phyloP scores from a whole-genome alignment of 169 alveolate genomes.

The Nephromyces sp. region DNA sequence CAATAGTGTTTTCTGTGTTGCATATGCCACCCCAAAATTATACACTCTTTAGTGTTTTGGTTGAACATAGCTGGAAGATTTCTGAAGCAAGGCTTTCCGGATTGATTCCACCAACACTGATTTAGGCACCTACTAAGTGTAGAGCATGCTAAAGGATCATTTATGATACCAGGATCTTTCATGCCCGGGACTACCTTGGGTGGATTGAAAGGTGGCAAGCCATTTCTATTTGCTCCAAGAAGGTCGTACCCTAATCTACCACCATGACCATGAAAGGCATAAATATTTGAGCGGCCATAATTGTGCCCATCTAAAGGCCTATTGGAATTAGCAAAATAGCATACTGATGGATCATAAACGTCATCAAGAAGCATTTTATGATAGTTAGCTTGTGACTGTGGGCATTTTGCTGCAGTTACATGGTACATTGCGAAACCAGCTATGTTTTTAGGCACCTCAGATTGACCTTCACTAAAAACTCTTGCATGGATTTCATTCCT shows the following conservation, averaged over 20 bases:
- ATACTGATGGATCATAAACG: slow-evolving; percentile 14
- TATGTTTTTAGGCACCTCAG: slow-evolving; percentile 26
- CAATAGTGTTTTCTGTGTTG: slow-evolving; percentile 6
- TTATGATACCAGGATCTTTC: slow-evolving; percentile 14
- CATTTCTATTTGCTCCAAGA: slow-evolving; percentile 21
- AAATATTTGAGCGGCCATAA: no score
- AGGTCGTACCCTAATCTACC: slow-evolving; percentile 33
- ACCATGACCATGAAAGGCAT: slow-evolving; percentile 37
- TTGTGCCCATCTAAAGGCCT: slow-evolving; percentile 16
- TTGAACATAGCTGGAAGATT: slow-evolving; percentile 26
- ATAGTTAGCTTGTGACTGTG: slow-evolving; percentile 21
- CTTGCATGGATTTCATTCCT: slow-evolving; percentile 30
- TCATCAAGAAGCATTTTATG: slow-evolving; percentile 16
- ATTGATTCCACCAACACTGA: slow-evolving; percentile 32
- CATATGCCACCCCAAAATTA: slow-evolving; percentile 31
- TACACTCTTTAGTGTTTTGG: slow-evolving; percentile 25
- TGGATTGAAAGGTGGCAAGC: slow-evolving; percentile 35
- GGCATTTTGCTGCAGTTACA: slow-evolving; percentile 27
- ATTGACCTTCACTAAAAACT: slow-evolving; percentile 8
- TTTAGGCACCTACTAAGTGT: slow-evolving; percentile 25
- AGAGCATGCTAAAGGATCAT: slow-evolving; percentile 25
- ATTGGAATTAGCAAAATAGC: slow-evolving; percentile 17
- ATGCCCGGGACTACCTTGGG: slow-evolving; percentile 16
- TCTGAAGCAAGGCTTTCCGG: slow-evolving; percentile 23
- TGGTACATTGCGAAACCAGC: slow-evolving; percentile 36